Conservation (phyloP, 2,329 filamentous ascomycete species). For the Venturia nashicola region DNA sequence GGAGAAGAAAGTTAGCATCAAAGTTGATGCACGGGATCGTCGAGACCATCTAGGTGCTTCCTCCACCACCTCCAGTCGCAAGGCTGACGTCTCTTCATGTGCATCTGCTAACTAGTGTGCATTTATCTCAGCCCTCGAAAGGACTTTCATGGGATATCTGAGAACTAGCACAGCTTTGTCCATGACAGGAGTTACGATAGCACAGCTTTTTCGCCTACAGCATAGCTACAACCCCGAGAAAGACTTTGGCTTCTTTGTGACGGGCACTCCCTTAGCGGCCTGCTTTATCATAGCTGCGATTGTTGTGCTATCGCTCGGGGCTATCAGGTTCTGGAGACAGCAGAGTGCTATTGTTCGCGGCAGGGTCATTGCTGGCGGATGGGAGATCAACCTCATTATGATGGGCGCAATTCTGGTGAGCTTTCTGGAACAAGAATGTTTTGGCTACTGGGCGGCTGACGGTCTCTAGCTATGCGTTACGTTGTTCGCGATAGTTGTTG, state of each 20-base stretch:
- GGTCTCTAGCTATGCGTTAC: not conserved
- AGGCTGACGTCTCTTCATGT: slow-evolving; percentile 9
- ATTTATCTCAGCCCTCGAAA: slow-evolving; percentile 48
- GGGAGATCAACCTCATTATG: slow-evolving; percentile 42
- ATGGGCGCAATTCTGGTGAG: slow-evolving; percentile 36
- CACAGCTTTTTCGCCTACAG: slow-evolving; percentile 55
- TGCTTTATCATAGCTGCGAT: slow-evolving; percentile 38
- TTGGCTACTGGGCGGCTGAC: not conserved
- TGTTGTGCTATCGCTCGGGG: slow-evolving; percentile 39
- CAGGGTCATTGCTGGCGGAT: slow-evolving; percentile 45
- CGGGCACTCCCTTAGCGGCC: slow-evolving; percentile 47
- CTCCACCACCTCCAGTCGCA: not conserved
- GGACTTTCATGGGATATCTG: slow-evolving; percentile 63
- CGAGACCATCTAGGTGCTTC: slow-evolving; percentile 45
- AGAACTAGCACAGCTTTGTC: too few species aligned
- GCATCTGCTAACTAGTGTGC: not conserved
- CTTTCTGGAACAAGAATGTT: slow-evolving; percentile 9
- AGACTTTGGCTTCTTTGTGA: slow-evolving; percentile 45
- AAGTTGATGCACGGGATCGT: slow-evolving; percentile 37
- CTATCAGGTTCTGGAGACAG: slow-evolving; percentile 47
- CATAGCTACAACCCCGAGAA: slow-evolving; percentile 30
- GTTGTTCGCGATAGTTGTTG: not conserved
- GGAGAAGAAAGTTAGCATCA: slow-evolving; percentile 36
- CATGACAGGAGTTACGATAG: slow-evolving; percentile 51
- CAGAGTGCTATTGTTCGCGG: slow-evolving; percentile 47